phyloP scores from a whole-genome alignment of 1,139 yeast species.

The Suhomyces choctaworum region DNA sequence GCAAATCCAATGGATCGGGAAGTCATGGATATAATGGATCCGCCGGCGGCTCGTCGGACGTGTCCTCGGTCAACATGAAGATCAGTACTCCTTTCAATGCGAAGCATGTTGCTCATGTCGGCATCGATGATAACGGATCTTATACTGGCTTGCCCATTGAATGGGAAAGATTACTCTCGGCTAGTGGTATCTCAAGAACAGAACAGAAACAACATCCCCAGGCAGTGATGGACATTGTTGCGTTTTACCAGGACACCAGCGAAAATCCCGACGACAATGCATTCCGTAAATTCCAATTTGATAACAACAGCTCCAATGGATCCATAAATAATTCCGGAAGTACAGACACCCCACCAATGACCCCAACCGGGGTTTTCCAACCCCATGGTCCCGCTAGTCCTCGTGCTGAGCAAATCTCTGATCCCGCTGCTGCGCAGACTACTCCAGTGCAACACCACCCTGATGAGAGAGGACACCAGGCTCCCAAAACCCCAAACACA shows the following conservation, averaged over 20 bases:
- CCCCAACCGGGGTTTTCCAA: conserved; percentile 20
- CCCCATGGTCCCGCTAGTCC: conserved; percentile 11
- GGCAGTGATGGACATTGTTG: conserved; percentile 91
- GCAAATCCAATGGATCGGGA: conserved; percentile 14
- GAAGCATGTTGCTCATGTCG: conserved; percentile 91
- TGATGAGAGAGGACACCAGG: conserved; percentile 10
- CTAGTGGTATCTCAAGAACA: conserved; percentile 79
- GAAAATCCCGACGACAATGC: conserved; percentile 67
- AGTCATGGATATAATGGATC: conserved; percentile 6
- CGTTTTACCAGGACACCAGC: conserved; percentile 73
- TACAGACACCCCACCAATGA: conserved; percentile 15
- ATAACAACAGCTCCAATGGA: conserved; percentile 23
- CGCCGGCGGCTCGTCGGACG: conserved; percentile 16
- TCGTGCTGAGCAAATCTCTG: conserved; percentile 1
- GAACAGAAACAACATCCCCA: conserved; percentile 93
- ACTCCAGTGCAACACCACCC: conserved; percentile 13
- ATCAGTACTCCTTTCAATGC: conserved; percentile 91
- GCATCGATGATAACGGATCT: conserved; percentile 83
- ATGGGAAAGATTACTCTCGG: conserved; percentile 82
- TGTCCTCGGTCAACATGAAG: conserved; percentile 46
- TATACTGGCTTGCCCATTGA: conserved; percentile 90
- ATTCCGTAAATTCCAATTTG: conserved; percentile 66
- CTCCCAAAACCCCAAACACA: conserved; percentile 24
- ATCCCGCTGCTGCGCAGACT: conserved; percentile 2
- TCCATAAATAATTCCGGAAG: conserved; percentile 19